phyloP scores from a whole-genome alignment of 2,329 filamentous ascomycete genomes.

The Corynespora cassiicola region DNA sequence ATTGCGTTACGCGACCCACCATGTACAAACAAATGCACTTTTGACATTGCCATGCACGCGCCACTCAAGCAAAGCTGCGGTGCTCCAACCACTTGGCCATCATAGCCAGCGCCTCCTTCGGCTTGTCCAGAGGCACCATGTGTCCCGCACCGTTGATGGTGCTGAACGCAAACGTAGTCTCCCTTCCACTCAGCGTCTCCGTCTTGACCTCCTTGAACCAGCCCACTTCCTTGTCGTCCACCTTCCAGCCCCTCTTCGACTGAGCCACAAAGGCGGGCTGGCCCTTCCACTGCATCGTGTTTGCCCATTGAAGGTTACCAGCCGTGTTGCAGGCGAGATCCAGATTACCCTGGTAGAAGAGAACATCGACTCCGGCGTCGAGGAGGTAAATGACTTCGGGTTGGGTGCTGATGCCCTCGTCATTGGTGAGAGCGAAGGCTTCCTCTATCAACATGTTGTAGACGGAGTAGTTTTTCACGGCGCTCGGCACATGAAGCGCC shows the following conservation, averaged over 20 bases:
- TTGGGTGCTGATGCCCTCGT: slow-evolving; percentile 34
- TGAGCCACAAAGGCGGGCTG: slow-evolving; percentile 51
- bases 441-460: slow-evolving; percentile 26
- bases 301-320: slow-evolving; percentile 48
- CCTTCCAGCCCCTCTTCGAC: slow-evolving; percentile 31
- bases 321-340: slow-evolving; percentile 52
- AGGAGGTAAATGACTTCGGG: slow-evolving; percentile 45
- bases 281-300: slow-evolving; percentile 52
- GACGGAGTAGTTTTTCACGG: slow-evolving; percentile 39
- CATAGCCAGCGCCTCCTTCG: slow-evolving; percentile 36
- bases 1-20: too few relatives aligned
- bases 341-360: slow-evolving; percentile 50
- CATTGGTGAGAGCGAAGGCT: slow-evolving; percentile 37
- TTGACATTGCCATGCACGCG: too few relatives aligned
- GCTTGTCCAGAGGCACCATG: slow-evolving; percentile 47
- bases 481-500: slow-evolving; percentile 40
- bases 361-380: slow-evolving; percentile 44
- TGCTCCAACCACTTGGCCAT: slow-evolving; percentile 36
- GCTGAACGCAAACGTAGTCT: slow-evolving; percentile 41
- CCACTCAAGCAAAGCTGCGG: slow-evolving; percentile 33
- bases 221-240: slow-evolving; percentile 30
- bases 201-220: slow-evolving; percentile 45
- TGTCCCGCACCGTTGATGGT: slow-evolving; percentile 51
- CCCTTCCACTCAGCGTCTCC: slow-evolving; percentile 29
- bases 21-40: too few relatives aligned